Conservation (phyloP, 805 yeast genomes). For the Hermanozyma aechmeae region DNA sequence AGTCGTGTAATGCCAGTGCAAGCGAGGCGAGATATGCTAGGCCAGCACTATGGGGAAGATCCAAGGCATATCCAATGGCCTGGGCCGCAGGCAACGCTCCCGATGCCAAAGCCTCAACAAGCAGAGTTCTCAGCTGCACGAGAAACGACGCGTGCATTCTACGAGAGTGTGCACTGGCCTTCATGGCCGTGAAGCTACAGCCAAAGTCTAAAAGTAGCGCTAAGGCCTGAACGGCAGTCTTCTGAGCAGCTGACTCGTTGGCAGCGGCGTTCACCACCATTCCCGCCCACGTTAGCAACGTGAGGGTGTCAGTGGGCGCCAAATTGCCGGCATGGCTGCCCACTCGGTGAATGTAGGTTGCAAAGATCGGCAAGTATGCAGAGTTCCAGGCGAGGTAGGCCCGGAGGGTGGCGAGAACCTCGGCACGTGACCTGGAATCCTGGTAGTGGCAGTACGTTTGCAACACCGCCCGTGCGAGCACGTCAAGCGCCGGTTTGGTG, state of each 20-base stretch:
- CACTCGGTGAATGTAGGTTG: slow-evolving; percentile 27
- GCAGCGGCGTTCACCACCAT: neutral
- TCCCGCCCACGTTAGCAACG: slow-evolving; percentile 48
- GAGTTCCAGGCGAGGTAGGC: slow-evolving; percentile 21
- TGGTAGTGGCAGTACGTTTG: slow-evolving; percentile 42
- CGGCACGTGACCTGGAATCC: slow-evolving; percentile 39
- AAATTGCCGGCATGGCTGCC: slow-evolving; percentile 19
- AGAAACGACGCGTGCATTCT: neutral
- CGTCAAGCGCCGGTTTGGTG: slow-evolving; percentile 2
- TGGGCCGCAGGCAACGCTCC: no score
- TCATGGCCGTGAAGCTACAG: neutral
- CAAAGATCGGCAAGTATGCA: slow-evolving; percentile 24
- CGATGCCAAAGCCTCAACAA: neutral
- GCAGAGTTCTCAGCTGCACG: neutral
- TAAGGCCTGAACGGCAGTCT: neutral
- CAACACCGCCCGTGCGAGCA: slow-evolving; percentile 20
- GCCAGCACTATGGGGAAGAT: slow-evolving; percentile 5
- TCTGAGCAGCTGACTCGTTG: neutral
- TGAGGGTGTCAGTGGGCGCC: slow-evolving; percentile 49
- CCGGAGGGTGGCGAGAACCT: slow-evolving; percentile 31
- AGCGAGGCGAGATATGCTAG: slow-evolving; percentile 17
- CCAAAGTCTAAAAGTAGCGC: neutral
- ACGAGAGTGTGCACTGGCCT: neutral
- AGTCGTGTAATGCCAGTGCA: slow-evolving; percentile 13
- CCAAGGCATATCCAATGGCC: no score